Evolutionary conservation across 2,329 filamentous ascomycete species (phyloP).

Genomic region (Lachnellula hyalina): DNA sequence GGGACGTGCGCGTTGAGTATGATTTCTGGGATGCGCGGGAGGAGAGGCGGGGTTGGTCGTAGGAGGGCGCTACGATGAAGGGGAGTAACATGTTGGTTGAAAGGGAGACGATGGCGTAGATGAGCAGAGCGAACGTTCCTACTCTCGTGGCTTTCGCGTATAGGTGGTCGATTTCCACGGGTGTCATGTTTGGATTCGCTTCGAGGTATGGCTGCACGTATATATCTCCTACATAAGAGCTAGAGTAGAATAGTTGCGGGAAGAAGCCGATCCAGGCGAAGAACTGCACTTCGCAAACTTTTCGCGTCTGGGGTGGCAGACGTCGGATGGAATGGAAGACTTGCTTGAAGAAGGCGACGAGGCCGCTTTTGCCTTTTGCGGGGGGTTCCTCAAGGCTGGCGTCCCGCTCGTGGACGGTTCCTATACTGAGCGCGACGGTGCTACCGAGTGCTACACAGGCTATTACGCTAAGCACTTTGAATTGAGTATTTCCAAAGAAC

Average conservation of each 20-base stretch:
- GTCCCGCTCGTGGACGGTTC: slow-evolving; percentile 70
- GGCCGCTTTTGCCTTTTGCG: slow-evolving; percentile 53
- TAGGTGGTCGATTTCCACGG: slow-evolving; percentile 67
- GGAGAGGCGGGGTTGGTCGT: slow-evolving; percentile 39
- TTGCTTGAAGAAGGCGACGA: slow-evolving; percentile 73
- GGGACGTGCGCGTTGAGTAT: slow-evolving; percentile 29
- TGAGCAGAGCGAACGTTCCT: slow-evolving; percentile 81
- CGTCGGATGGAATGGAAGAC: slow-evolving; percentile 71
- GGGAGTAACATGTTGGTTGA: slow-evolving; percentile 77
- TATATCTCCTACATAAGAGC: slow-evolving; percentile 88
- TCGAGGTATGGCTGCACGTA: slow-evolving; percentile 80
- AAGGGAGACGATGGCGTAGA: slow-evolving; percentile 84
- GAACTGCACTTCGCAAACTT: slow-evolving; percentile 77
- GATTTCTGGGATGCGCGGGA: slow-evolving; percentile 19
- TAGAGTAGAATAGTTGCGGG: slow-evolving; percentile 91
- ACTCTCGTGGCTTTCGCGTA: slow-evolving; percentile 83
- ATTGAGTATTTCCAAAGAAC: slow-evolving; percentile 82
- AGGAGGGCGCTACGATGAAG: slow-evolving; percentile 79
- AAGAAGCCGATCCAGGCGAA: slow-evolving; percentile 96
- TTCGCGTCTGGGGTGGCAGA: slow-evolving; percentile 75
- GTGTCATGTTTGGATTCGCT: slow-evolving; percentile 70
- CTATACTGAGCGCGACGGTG: slow-evolving; percentile 67
- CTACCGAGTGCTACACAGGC: slow-evolving; percentile 66
- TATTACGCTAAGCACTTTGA: slow-evolving; percentile 85
- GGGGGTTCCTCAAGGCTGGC: slow-evolving; percentile 66